Evolutionary conservation across 768 basidiomycete species (phyloP), one percentile per base, ranked within the genome.

Genomic region (Phanerochaete sordida): DNA sequence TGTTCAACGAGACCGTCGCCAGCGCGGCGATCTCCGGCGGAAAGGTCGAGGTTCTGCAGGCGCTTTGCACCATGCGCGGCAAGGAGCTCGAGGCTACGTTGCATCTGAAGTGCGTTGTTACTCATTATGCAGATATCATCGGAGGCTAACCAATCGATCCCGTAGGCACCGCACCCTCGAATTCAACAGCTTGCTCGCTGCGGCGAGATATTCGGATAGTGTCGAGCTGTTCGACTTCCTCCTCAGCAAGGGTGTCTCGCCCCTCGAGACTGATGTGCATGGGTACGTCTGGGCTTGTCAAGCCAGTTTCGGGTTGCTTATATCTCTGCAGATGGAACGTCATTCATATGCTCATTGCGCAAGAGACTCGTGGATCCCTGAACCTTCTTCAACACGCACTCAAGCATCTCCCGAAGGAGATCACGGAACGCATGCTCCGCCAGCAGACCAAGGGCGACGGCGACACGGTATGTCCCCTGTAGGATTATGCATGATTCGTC

Each of bases 1-100:
- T 69, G 15, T 47, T 84, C 13, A 82, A 83, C 56, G 85, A 86
- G 65, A 81, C 82, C 0, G 81, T 81, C 0, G 68, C 86, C 8
- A 75, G 75, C 7, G 77, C 78, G 1, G 81, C 81, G 0, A 71
- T 84, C 48, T 47, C 77, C 4, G 66, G 70, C 5, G 59, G 70
- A 16, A 68, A 76, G 13, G 27, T 80, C 6, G 77, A 78, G 1
- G 64, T 73, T 0, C 64, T 85, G 45, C 80, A 84, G 67, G 63
- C 72, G 7, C 63, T 86, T n/a, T 77, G 79, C 54, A 64, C 70
- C n/a, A 72, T 79, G 44, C 68, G 73, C 15, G 76, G 81, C 0
- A 70, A 70, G 26, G 58, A 84, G 9, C 76, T 82, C 70, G 68
- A 72, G 28, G 66, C 70, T 33, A 71, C 75, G 6, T 68, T 85